A percentile compares a stretch with the other conserved stretches of the same genome.
phyloP scores from a whole-genome alignment of 2,329 filamentous ascomycete genomes.

The Phialemoniopsis sp. region DNA sequence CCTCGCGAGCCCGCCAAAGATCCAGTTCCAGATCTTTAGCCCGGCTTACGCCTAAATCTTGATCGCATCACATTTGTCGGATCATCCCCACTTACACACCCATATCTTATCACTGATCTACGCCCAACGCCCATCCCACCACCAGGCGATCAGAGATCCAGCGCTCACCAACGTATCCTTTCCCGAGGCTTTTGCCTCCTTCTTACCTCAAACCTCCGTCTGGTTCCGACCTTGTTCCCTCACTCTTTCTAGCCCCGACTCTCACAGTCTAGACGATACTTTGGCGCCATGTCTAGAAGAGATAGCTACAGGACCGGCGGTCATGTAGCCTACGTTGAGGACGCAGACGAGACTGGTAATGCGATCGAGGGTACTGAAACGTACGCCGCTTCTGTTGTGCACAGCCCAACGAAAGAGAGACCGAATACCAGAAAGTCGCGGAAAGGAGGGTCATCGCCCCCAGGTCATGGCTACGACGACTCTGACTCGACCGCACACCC shows the following conservation, averaged over 20 bases:
- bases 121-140: too few relatives aligned
- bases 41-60: too few relatives aligned
- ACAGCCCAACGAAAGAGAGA: constrained; percentile 41
- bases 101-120: too few relatives aligned
- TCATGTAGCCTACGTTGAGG: constrained; percentile 41
- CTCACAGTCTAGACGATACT: constrained; percentile 2
- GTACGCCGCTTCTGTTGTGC: constrained; percentile 44
- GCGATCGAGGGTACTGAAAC: constrained; percentile 28
- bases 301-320: constrained; percentile 13
- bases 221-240: not conserved
- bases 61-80: not conserved
- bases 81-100: constrained; percentile 1
- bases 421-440: constrained; percentile 44
- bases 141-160: too few relatives aligned
- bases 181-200: not conserved
- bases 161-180: not conserved
- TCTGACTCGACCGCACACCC: constrained; percentile 39
- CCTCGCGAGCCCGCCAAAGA: too few relatives aligned
- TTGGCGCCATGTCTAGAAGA: constrained; percentile 35
- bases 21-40: too few relatives aligned
- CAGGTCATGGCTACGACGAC: constrained; percentile 28
- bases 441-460: constrained; percentile 32
- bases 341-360: constrained; percentile 45
- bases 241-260: constrained; percentile 37
- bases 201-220: not conserved